Conservation (phyloP, 1,139 yeast species). For the Taphrina sp. region DNA sequence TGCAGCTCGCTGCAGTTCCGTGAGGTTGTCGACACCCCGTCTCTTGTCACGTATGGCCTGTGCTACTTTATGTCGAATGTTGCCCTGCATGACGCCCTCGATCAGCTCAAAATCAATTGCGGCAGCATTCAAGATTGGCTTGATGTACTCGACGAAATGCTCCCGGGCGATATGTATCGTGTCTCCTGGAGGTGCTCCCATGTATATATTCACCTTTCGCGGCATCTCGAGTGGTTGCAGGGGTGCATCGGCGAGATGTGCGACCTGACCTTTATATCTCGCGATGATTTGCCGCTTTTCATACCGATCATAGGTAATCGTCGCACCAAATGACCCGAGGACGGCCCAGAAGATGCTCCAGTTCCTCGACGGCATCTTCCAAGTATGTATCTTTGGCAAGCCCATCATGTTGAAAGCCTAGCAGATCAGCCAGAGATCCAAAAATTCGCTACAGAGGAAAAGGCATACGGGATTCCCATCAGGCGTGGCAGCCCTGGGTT, state of each 20-base stretch:
- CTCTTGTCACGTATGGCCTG: constrained; percentile 72
- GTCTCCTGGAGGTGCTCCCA: constrained; percentile 97
- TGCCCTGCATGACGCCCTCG: constrained; percentile 77
- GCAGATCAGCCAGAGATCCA: too few species aligned
- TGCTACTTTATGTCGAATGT: constrained; percentile 77
- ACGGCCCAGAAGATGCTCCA: constrained; percentile 90
- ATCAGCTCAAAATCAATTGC: constrained; percentile 83
- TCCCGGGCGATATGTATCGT: constrained; percentile 72
- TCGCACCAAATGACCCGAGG: constrained; percentile 64
- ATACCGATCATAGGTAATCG: constrained; percentile 72
- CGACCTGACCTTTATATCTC: constrained; percentile 64
- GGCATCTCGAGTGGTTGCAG: constrained; percentile 55
- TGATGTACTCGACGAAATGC: constrained; percentile 74
- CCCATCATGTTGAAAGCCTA: constrained; percentile 84
- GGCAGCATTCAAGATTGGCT: constrained; percentile 77
- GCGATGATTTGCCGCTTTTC: constrained; percentile 66
- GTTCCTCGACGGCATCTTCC: constrained; percentile 73
- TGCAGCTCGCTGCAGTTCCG: constrained; percentile 35
- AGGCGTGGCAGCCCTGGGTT: too few species aligned
- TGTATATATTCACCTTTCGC: constrained; percentile 73
- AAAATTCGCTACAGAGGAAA: too few species aligned
- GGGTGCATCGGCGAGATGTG: constrained; percentile 50
- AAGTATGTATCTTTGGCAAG: constrained; percentile 38
- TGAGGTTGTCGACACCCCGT: constrained; percentile 36
- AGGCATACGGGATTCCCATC: too few species aligned